Percentiles rank a stretch among this genome's conserved stretches.
phyloP scores from a whole-genome alignment of 805 yeast species.

The Ogataea sp. region DNA sequence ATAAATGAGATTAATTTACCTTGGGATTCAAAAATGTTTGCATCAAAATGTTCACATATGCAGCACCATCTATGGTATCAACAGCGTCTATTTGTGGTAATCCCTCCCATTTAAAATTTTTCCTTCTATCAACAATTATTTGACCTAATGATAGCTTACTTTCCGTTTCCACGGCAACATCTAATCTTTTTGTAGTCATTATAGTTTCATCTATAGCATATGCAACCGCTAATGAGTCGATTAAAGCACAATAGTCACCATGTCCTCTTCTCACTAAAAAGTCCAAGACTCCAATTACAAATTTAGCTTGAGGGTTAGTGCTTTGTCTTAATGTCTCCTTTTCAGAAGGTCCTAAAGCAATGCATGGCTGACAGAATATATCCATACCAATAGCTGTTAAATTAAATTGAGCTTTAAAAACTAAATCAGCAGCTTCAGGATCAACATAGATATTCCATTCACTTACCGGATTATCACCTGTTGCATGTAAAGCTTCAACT shows the following conservation, averaged over 20 bases:
- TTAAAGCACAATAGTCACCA: conserved; percentile 21
- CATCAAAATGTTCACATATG: conserved; percentile 11
- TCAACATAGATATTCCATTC: conserved; percentile 22
- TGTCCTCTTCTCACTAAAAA: conserved; percentile 14
- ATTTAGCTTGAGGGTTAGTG: conserved; percentile 12
- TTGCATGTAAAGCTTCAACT: conserved; percentile 17
- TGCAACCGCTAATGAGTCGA: conserved; percentile 20
- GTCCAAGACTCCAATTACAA: conserved; percentile 14
- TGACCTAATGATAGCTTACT: conserved; percentile 17
- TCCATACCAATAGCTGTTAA: conserved; percentile 21
- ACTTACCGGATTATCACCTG: conserved; percentile 21
- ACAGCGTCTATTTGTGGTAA: conserved; percentile 16
- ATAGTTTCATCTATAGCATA: conserved; percentile 18
- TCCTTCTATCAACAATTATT: conserved; percentile 18
- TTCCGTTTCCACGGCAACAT: conserved; percentile 16
- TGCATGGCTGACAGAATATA: conserved; percentile 19
- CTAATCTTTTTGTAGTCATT: conserved; percentile 14
- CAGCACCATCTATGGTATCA: conserved; percentile 14
- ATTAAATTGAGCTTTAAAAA: conserved; percentile 14
- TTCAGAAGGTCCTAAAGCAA: conserved; percentile 11
- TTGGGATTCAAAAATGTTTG: background rate
- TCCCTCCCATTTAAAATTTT: conserved; percentile 18
- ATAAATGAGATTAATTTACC: background rate
- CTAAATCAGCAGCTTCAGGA: conserved; percentile 20
- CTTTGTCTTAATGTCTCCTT: conserved; percentile 5